A percentile compares a stretch with the other conserved stretches of the same genome.
Conservation (phyloP, 805 yeast species). For the Ogataea polymorpha region DNA sequence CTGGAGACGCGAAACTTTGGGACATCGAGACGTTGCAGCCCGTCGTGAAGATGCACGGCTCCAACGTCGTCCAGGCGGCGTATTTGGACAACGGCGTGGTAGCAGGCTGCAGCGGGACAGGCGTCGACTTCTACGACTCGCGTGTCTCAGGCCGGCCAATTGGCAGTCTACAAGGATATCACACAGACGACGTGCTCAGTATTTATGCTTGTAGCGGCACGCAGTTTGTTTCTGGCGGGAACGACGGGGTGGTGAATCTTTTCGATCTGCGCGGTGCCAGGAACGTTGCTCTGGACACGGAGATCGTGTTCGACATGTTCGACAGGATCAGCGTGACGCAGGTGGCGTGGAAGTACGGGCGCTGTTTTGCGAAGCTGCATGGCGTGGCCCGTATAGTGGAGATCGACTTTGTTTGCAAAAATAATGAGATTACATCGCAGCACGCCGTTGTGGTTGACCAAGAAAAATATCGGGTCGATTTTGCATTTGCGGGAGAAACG, state of each 20-base stretch:
- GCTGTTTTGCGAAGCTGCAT: slow-evolving; percentile 12
- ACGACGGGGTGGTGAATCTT: slow-evolving; percentile 17
- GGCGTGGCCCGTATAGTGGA: slow-evolving; percentile 11
- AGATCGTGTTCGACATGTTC: slow-evolving; percentile 10
- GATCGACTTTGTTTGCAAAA: slow-evolving; percentile 9
- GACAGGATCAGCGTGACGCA: slow-evolving; percentile 14
- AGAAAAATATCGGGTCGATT: slow-evolving; percentile 14
- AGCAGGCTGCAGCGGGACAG: slow-evolving; percentile 12
- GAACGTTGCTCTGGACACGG: slow-evolving; percentile 14
- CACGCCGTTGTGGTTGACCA: slow-evolving; percentile 1
- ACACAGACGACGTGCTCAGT: slow-evolving; percentile 18
- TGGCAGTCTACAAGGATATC: slow-evolving; percentile 9
- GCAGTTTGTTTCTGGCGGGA: slow-evolving; percentile 18
- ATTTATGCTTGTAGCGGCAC: slow-evolving; percentile 1
- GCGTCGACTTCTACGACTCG: slow-evolving; percentile 14
- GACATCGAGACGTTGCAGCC: slow-evolving; percentile 9
- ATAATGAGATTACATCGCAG: slow-evolving; percentile 13
- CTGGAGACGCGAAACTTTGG: slow-evolving; percentile 18
- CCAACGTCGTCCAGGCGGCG: slow-evolving; percentile 8
- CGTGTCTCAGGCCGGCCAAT: slow-evolving; percentile 9
- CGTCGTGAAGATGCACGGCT: background rate
- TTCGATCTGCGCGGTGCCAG: slow-evolving; percentile 15
- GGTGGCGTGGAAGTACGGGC: slow-evolving; percentile 7
- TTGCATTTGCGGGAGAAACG: slow-evolving; percentile 4
- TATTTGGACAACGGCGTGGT: slow-evolving; percentile 12